These are phyloP conservation scores for Suhomyces pyralidae DNA, from an alignment of 805 yeast genomes.

Conservation along the genomic window DNA sequence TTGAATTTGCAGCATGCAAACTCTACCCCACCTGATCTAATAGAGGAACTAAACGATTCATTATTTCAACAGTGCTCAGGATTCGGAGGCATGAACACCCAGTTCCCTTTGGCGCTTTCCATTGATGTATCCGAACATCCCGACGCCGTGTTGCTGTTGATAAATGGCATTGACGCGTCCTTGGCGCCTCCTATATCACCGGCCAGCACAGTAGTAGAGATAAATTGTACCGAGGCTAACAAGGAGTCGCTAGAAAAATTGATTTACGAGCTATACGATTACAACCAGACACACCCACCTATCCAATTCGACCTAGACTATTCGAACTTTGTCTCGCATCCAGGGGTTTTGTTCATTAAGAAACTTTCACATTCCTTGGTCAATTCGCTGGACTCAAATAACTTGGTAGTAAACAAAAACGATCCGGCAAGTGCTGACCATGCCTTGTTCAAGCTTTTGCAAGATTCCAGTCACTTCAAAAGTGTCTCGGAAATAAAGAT, in stretches of 20 bases:
- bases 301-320: conserved; percentile 20
- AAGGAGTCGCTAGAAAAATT: conserved; percentile 8
- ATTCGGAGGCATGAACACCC: background rate
- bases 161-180: background rate
- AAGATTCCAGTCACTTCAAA: conserved; percentile 14
- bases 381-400: conserved; percentile 8
- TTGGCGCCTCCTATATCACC: background rate
- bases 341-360: conserved; percentile 57
- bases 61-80: conserved; percentile 4
- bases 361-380: conserved; percentile 41
- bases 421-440: conserved; percentile 18
- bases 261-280: conserved; percentile 10
- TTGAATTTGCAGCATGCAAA: background rate
- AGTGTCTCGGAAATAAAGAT: conserved; percentile 21
- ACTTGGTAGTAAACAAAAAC: conserved; percentile 2
- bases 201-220: background rate
- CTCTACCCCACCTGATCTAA: conserved; percentile 1
- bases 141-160: background rate
- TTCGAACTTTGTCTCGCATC: conserved; percentile 43
- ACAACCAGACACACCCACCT: conserved; percentile 1
- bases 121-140: background rate
- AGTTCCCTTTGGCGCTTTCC: conserved; percentile 6
- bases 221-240: conserved; percentile 4
- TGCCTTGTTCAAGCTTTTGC: conserved; percentile 23
- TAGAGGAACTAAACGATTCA: conserved; percentile 8